Evolutionary conservation across 2,329 filamentous ascomycete species (phyloP), one percentile per base, ranked within the genome.

Genomic region (Hymenoscyphus scutula): DNA sequence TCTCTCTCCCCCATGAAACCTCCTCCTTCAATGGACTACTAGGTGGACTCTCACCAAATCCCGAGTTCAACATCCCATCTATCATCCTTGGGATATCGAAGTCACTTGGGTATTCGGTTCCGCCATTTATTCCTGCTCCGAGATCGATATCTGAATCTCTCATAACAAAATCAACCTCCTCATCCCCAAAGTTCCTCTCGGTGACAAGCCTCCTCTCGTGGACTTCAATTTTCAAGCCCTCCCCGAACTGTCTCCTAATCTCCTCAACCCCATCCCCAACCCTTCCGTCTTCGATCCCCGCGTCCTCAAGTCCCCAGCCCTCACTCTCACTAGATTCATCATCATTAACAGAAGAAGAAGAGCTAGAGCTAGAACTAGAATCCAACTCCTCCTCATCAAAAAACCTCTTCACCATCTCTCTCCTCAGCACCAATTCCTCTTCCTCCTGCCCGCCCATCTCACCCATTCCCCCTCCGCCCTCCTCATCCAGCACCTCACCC

Each of bases 1-100:
- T 30, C 29, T 19, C 34, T 19, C 41, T 30, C 53, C n/a, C 25
- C 15, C 62, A 58, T 61, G 60, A 64, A 8, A 17, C 34, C 23
- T 60, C 59, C 23, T 48, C 53, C 59, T 67, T 64, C 51, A 68
- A 54, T 15, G 65, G 65, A 56, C 64, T 67, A 54, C 53, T 60
- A 1, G 62, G 65, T 1, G 45, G 45, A 10, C 19, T 27, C 25
- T 51, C 45, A 2, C 45, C n/a, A 17, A 37, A 37, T 13, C 34
- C 34, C 13, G 34, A 15, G 5, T 37, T 37, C 34, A 37, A 37
- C 13, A 37, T 37, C 34, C 34, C 34, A 37, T 37, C 11, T 2
- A 37, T 37, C 34, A 37, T 37, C 11, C 13, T 37, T 4, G 13
- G 13, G 34, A 37, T 37, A 37, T 37, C 34, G 34, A 37, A 37